Base-by-base conservation (phyloP, 169 alveolate genomes). In the Cryptosporidium ubiquitum region DNA sequence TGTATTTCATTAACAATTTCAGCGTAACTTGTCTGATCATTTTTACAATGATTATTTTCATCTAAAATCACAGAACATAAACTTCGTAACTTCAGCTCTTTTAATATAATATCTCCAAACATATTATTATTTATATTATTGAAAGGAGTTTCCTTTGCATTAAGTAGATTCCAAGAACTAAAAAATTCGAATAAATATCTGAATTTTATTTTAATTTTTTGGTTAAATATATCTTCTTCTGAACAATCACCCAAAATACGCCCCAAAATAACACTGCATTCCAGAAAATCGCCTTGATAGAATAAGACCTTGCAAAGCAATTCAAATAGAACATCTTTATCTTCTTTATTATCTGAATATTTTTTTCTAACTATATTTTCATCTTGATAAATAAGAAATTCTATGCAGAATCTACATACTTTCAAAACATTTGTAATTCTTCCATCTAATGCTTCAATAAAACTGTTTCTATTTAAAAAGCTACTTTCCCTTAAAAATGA, bases 241-340 rank as follows among this genome's bases (percentile, higher is more conserved):
- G 64, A 44, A 23, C 47, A 51, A 44, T 35, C 31, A 55, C 31
- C 23, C 6, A 64, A 40, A 14, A 79, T 40, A 35, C 69, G 31
- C 40, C 37, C 79, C 16, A 79, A n/a, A 23, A 39, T 31, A 12
- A 47, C 18, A 33, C 73, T 42, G 39, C 60, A 60, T 79, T 79
- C 89, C 73, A 58, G 12, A 39, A 61, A 79, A 16, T 79, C 89
- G 0, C 89, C 89, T 61, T 79, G 89, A 61, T 44, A 58, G 39
- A 79, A 40, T 35, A 79, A 66, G 23, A 61, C 33, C 35, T 64
- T 79, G 26, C 74, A 61, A 14, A 79, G 68, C 29, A 61, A 61
- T 16, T 26, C 74, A 4, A 66, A 39, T 64, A 61, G 5, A 23
- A 47, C 0, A 18, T 20, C 14, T 5, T 37, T 79, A 29, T 64